These are phyloP conservation scores for Ophiostoma sp. DNA, from an alignment of 2,329 filamentous ascomycete species.

Conservation along the genomic window DNA sequence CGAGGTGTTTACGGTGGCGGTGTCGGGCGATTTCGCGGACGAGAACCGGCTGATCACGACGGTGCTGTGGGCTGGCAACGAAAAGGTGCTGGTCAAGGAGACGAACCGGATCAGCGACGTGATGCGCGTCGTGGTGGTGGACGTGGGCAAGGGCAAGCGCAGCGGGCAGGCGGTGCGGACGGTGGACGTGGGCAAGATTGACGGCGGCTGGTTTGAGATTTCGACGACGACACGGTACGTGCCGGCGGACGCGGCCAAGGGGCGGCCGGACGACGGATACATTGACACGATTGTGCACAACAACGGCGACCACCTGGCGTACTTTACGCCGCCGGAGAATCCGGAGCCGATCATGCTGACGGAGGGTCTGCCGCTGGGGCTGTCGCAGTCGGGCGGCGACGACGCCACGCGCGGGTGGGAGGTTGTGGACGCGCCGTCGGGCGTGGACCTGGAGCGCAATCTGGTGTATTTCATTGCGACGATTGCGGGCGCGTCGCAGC, in stretches of 20 bases:
- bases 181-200: slow-evolving; percentile 73
- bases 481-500: slow-evolving; percentile 79
- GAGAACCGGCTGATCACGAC: slow-evolving; percentile 87
- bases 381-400: neutral
- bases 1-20: slow-evolving; percentile 73
- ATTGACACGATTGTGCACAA: slow-evolving; percentile 85
- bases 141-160: slow-evolving; percentile 60
- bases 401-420: slow-evolving; percentile 61
- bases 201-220: slow-evolving; percentile 96
- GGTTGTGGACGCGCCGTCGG: slow-evolving; percentile 77
- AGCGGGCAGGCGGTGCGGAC: slow-evolving; percentile 73
- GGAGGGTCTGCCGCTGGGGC: slow-evolving; percentile 47
- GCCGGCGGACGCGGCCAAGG: slow-evolving; percentile 72
- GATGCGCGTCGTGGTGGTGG: slow-evolving; percentile 81
- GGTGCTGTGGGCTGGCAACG: slow-evolving; percentile 75
- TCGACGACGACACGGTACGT: slow-evolving; percentile 80
- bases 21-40: slow-evolving; percentile 70
- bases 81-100: slow-evolving; percentile 79
- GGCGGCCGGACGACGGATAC: slow-evolving; percentile 78
- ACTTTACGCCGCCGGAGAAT: slow-evolving; percentile 84
- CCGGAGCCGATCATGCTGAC: slow-evolving; percentile 80
- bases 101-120: slow-evolving; percentile 92
- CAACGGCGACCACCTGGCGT: slow-evolving; percentile 84
- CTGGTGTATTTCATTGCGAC: slow-evolving; percentile 87
- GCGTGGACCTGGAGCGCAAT: slow-evolving; percentile 77